Conservation (phyloP, 192 early-diverging fungal genomes). For the Coemansia sp. region DNA sequence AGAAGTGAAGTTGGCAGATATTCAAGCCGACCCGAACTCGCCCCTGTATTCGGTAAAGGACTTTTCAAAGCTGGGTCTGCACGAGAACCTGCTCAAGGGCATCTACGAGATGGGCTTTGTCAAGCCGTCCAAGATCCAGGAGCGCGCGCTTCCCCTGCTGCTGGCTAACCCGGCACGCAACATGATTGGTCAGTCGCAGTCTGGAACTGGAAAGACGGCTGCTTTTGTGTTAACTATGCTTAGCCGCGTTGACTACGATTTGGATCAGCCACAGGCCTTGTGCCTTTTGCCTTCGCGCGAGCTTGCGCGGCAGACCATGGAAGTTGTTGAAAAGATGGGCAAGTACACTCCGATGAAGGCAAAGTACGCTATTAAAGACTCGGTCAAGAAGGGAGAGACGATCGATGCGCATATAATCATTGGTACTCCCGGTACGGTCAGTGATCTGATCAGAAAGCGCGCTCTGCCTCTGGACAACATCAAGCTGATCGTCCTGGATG, state of each 20-base stretch:
- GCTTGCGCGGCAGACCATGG: constrained; percentile 92
- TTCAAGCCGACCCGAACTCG: constrained; percentile 68
- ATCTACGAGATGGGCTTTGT: constrained; percentile 92
- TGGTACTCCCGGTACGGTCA: constrained; percentile 92
- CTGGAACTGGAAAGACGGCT: constrained; percentile 97
- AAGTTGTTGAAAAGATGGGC: constrained; percentile 86
- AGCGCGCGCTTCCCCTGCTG: constrained; percentile 86
- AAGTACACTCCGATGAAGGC: constrained; percentile 80
- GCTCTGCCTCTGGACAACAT: constrained; percentile 60
- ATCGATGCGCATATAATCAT: constrained; percentile 81
- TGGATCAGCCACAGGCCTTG: constrained; percentile 74
- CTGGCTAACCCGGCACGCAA: constrained; percentile 84
- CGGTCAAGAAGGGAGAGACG: constrained; percentile 53
- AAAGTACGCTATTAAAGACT: constrained; percentile 78
- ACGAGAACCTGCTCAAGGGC: constrained; percentile 82
- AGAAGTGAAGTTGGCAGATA: constrained; percentile 59
- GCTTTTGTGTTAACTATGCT: constrained; percentile 94
- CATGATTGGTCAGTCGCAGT: constrained; percentile 98
- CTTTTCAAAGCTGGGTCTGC: constrained; percentile 74
- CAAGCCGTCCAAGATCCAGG: constrained; percentile 95
- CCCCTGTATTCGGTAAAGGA: constrained; percentile 78
- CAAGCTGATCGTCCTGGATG: constrained; percentile 90
- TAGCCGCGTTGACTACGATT: constrained; percentile 71
- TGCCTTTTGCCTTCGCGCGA: constrained; percentile 92
- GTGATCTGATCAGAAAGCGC: constrained; percentile 67